phyloP scores from a whole-genome alignment of 352 stramenopile genomes.

The Pythium graminicola region DNA sequence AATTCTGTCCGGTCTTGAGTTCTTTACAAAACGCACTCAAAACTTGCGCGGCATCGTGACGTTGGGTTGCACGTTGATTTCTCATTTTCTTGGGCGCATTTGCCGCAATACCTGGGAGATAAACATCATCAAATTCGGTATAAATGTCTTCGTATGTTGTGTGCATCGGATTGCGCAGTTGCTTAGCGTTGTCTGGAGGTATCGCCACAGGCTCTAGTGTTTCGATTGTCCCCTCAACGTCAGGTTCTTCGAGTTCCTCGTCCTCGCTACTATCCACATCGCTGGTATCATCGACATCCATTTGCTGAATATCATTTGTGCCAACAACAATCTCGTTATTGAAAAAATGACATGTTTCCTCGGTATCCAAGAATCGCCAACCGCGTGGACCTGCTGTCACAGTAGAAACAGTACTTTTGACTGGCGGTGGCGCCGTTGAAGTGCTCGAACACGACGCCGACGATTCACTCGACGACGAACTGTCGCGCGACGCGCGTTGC shows the following conservation, averaged over 20 bases:
- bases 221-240: neutral
- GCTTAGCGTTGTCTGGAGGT: neutral
- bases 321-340: slow-evolving; percentile 50
- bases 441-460: slow-evolving; percentile 6
- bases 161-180: neutral
- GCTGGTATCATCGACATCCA: slow-evolving; percentile 27
- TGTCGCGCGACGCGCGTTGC: slow-evolving; percentile 9
- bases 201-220: neutral
- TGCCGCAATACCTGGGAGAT: slow-evolving; percentile 22
- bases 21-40: slow-evolving; percentile 17
- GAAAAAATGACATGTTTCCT: slow-evolving; percentile 67
- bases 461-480: slow-evolving; percentile 9
- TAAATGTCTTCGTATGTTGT: slow-evolving; percentile 47
- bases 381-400: neutral
- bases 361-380: slow-evolving; percentile 39
- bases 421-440: neutral
- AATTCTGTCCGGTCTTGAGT: slow-evolving; percentile 22
- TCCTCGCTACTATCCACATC: slow-evolving; percentile 27
- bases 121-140: slow-evolving; percentile 51
- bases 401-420: neutral
- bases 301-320: slow-evolving; percentile 47
- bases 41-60: slow-evolving; percentile 18
- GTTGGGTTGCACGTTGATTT: slow-evolving; percentile 10
- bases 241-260: slow-evolving; percentile 16
- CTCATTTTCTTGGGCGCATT: slow-evolving; percentile 2